phyloP scores from a whole-genome alignment of 352 stramenopile genomes.

The Saprolegnia parasitica region DNA sequence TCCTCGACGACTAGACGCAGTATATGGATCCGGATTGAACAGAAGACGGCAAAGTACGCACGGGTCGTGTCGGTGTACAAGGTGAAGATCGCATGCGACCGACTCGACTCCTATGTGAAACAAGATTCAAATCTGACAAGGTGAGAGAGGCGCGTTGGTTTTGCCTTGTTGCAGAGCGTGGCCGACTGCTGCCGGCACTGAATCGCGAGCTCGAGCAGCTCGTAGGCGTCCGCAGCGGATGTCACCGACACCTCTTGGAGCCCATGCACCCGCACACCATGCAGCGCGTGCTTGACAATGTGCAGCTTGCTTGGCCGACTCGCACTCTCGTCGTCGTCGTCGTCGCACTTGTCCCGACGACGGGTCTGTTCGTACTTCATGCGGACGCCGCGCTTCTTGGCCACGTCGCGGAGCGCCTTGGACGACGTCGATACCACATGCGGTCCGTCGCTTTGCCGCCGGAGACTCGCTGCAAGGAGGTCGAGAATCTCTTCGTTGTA shows the following conservation, averaged over 20 bases:
- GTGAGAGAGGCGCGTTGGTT: not conserved
- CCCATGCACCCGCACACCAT: slow-evolving; percentile 25
- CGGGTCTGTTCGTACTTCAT: not conserved
- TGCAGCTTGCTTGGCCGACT: not conserved
- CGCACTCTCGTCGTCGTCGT: slow-evolving; percentile 17
- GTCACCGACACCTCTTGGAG: slow-evolving; percentile 18
- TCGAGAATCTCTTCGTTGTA: slow-evolving; percentile 30
- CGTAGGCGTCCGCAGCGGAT: not conserved
- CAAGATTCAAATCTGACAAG: not conserved
- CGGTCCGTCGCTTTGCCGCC: not conserved
- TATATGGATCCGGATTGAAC: not conserved
- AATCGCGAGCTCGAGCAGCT: slow-evolving; percentile 14
- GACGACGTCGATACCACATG: not conserved
- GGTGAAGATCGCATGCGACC: slow-evolving; percentile 91
- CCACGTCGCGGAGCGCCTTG: not conserved
- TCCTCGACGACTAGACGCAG: slow-evolving; percentile 24
- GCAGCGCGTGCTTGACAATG: slow-evolving; percentile 1
- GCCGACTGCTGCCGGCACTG: slow-evolving; percentile 17
- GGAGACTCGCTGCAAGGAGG: slow-evolving; percentile 8
- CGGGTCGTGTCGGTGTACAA: slow-evolving; percentile 68
- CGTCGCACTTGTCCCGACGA: not conserved
- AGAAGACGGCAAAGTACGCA: slow-evolving; percentile 31
- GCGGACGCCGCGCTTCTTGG: not conserved
- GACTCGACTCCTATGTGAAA: slow-evolving; percentile 47
- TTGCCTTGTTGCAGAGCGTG: slow-evolving; percentile 28